Conservation (phyloP, 73 alveolate genomes). For the Uronychia binucleata region DNA sequence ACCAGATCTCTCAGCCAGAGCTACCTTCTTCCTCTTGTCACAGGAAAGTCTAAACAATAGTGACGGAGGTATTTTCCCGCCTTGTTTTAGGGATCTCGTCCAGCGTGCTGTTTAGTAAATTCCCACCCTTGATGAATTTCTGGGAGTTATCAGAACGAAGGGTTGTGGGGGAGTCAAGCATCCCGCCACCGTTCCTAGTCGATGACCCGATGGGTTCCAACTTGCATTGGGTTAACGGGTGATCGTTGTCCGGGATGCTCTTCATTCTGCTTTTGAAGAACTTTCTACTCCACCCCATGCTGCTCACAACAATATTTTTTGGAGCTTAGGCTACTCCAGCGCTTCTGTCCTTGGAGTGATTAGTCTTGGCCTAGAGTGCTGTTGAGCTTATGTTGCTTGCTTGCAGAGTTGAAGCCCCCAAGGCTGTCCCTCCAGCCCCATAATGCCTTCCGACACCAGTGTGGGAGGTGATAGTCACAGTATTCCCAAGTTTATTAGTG, state of each 20-base stretch:
- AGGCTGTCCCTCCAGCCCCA: neutral
- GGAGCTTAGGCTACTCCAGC: too few species aligned
- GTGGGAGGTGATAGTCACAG: neutral
- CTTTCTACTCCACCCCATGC: neutral
- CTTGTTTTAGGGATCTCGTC: neutral
- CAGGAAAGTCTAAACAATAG: too few species aligned
- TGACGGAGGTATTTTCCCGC: too few species aligned
- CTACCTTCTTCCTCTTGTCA: too few species aligned
- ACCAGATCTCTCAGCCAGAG: too few species aligned
- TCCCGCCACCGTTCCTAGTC: neutral
- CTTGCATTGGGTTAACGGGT: neutral
- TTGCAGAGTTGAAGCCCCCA: neutral
- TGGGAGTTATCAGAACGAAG: neutral
- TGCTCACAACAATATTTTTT: neutral
- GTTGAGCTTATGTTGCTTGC: neutral
- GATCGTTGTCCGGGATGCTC: neutral
- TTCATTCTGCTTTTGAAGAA: neutral
- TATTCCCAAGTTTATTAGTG: too few species aligned
- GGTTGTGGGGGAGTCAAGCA: neutral
- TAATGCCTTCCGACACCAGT: neutral
- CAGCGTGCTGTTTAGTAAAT: neutral
- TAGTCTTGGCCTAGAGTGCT: neutral
- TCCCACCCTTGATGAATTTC: neutral
- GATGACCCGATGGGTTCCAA: neutral
- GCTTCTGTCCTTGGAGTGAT: neutral